phyloP scores from a whole-genome alignment of 2,329 filamentous ascomycete genomes.

The Davidsoniella eucalypti region DNA sequence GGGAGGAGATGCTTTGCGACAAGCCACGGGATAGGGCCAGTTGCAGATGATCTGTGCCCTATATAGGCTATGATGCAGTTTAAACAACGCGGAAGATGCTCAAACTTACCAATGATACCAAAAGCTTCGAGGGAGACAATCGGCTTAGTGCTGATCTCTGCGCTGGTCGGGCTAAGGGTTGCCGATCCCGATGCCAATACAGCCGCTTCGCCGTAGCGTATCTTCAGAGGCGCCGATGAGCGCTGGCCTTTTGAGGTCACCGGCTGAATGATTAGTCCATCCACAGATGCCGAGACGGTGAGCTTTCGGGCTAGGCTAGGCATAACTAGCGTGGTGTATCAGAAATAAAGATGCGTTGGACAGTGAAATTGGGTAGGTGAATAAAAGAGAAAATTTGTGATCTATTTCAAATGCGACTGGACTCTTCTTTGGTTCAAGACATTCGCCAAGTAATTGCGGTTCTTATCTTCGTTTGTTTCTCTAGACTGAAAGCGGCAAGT shows the following conservation, averaged over 20 bases:
- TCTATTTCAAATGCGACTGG: too few relatives aligned
- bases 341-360: too few relatives aligned
- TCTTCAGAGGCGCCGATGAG: conserved; percentile 40
- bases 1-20: background rate
- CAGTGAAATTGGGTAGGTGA: too few relatives aligned
- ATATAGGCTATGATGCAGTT: too few relatives aligned
- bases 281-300: conserved; percentile 61
- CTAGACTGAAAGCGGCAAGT: too few relatives aligned
- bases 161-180: conserved; percentile 11
- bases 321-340: conserved; percentile 32
- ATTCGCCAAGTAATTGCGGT: too few relatives aligned
- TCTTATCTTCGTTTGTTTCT: too few relatives aligned
- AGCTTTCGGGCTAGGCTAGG: conserved; percentile 65
- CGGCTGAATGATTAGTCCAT: conserved; percentile 70
- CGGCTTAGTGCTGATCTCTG: conserved; percentile 26
- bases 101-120: conserved; percentile 37
- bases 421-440: too few relatives aligned
- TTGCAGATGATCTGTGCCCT: too few relatives aligned
- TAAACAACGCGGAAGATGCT: background rate
- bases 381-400: too few relatives aligned
- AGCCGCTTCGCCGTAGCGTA: conserved; percentile 47
- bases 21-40: too few relatives aligned
- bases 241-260: conserved; percentile 42
- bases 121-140: conserved; percentile 41
- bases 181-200: conserved; percentile 1